A percentile compares a stretch with the other conserved stretches of the same genome.
Evolutionary conservation across 768 basidiomycete species (phyloP).

Genomic region (Chalciporus chontae): DNA sequence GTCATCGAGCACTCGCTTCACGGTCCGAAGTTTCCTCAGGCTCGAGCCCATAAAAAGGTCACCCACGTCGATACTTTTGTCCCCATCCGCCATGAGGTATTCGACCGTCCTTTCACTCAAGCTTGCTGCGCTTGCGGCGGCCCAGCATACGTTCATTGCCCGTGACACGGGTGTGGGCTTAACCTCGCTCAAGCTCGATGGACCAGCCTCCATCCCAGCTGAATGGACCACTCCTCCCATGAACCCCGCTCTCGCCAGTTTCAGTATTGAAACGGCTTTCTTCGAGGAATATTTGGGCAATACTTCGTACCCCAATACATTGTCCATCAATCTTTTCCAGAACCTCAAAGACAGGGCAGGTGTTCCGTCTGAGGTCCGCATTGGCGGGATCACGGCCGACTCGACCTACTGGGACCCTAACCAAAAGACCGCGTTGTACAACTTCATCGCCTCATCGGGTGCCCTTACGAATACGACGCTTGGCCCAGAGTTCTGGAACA

Average conservation of each 20-base stretch:
- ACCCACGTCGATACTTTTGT: not conserved
- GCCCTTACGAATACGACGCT: slow-evolving; percentile 49
- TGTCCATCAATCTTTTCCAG: slow-evolving; percentile 43
- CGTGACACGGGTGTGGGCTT: not conserved
- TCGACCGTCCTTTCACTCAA: not conserved
- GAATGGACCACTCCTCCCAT: slow-evolving; percentile 42
- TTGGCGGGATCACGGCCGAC: slow-evolving; percentile 54
- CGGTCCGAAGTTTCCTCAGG: slow-evolving; percentile 3
- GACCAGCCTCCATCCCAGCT: slow-evolving; percentile 40
- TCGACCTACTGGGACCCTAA: slow-evolving; percentile 47
- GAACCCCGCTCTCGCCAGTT: slow-evolving; percentile 45
- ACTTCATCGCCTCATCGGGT: slow-evolving; percentile 42
- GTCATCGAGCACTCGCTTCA: not conserved
- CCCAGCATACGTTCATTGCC: slow-evolving; percentile 9
- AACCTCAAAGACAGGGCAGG: slow-evolving; percentile 45
- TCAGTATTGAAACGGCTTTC: slow-evolving; percentile 54
- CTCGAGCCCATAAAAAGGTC: not conserved
- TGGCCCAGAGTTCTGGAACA: slow-evolving; percentile 48
- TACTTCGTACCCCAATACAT: slow-evolving; percentile 37
- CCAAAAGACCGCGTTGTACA: slow-evolving; percentile 30
- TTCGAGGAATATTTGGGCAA: slow-evolving; percentile 52
- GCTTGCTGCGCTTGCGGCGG: slow-evolving; percentile 4
- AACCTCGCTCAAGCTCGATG: slow-evolving; percentile 33
- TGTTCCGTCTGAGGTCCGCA: slow-evolving; percentile 43
- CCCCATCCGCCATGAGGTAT: slow-evolving; percentile 9